phyloP scores from a whole-genome alignment of 176 grass and related monocot species.

The Raddia distichophylla region DNA sequence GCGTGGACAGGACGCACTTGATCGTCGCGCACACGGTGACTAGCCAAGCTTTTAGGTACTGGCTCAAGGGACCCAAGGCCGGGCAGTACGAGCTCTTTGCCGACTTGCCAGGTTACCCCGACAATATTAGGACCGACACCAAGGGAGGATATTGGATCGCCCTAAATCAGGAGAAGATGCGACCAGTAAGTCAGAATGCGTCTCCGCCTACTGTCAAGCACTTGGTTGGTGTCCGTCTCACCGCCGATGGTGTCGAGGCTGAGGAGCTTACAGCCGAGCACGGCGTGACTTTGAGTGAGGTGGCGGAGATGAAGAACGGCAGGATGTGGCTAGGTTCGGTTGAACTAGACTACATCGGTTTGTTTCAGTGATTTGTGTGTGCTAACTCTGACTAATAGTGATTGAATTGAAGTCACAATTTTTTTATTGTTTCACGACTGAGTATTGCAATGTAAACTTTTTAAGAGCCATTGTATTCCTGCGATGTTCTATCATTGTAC shows the following conservation, averaged over 20 bases:
- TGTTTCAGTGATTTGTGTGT: background rate
- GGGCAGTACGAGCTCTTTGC: conserved; percentile 47
- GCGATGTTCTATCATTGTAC: too few species aligned
- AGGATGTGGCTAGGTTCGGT: conserved; percentile 61
- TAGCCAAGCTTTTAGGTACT: conserved; percentile 49
- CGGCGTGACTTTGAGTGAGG: conserved; percentile 54
- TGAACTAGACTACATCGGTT: conserved; percentile 47
- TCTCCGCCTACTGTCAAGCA: conserved; percentile 24
- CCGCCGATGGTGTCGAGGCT: conserved; percentile 2
- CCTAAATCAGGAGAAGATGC: conserved; percentile 43
- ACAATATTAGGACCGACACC: conserved; percentile 48
- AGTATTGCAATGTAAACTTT: too few species aligned
- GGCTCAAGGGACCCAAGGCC: conserved; percentile 35
- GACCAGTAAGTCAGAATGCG: too few species aligned
- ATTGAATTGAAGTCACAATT: background rate
- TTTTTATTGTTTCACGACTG: background rate
- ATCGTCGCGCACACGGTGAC: conserved; percentile 42
- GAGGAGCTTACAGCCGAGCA: conserved; percentile 39
- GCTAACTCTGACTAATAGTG: background rate
- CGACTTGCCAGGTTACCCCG: conserved; percentile 63
- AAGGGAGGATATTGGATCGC: conserved; percentile 59
- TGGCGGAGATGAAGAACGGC: conserved; percentile 40
- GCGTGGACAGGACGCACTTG: conserved; percentile 45
- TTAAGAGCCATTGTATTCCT: background rate
- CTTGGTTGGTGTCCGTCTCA: conserved; percentile 42